phyloP scores from a whole-genome alignment of 306 rosid species.

The Ormosia semicastrata region DNA sequence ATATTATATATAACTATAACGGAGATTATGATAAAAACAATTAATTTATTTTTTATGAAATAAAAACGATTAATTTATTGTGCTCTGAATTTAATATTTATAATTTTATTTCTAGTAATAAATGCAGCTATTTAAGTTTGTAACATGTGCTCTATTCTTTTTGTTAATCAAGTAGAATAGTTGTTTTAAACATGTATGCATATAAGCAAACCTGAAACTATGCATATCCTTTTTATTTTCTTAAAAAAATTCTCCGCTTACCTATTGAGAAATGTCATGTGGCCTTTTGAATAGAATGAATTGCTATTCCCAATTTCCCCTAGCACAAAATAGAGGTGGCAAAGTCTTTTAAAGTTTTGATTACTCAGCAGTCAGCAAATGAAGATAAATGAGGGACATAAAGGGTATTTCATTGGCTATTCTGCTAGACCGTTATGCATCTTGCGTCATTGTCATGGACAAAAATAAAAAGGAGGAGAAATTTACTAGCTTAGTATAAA shows the following conservation, averaged over 20 bases:
- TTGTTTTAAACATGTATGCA: not conserved
- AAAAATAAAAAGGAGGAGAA: too few relatives aligned
- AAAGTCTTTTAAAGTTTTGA: too few relatives aligned
- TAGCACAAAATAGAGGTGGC: too few relatives aligned
- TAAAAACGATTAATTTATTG: not conserved
- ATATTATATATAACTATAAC: conserved; percentile 13
- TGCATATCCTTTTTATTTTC: not conserved
- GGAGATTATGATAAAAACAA: not conserved
- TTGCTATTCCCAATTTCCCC: too few relatives aligned
- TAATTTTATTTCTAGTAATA: not conserved
- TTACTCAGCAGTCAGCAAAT: too few relatives aligned
- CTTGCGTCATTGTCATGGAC: too few relatives aligned
- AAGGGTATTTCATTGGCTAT: too few relatives aligned
- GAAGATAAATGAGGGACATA: too few relatives aligned
- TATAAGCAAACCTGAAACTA: not conserved
- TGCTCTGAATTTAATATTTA: not conserved
- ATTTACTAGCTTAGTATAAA: too few relatives aligned
- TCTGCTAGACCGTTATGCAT: too few relatives aligned
- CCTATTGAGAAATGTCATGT: too few relatives aligned
- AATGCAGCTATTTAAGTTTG: not conserved
- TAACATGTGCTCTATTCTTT: not conserved
- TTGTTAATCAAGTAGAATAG: not conserved
- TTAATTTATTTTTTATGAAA: not conserved
- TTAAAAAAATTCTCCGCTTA: not conserved
- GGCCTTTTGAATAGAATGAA: too few relatives aligned